Evolutionary conservation across 495 filamentous ascomycete genomes (phyloP).

Genomic region (Xylaria cubensis): DNA sequence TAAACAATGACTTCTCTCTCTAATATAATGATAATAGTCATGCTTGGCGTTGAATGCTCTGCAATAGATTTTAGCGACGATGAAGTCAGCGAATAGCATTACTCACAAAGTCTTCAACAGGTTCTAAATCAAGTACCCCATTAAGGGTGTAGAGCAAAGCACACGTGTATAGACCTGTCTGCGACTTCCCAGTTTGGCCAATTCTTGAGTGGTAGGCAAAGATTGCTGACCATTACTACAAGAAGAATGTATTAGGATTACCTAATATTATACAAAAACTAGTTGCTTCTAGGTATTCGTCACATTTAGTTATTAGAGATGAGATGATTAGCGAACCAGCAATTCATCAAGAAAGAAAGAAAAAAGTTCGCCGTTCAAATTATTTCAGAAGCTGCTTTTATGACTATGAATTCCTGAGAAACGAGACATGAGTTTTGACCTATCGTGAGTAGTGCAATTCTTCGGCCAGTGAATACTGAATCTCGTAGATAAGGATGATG

Average conservation of each 20-base stretch:
- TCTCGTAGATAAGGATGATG: neutral
- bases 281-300: neutral
- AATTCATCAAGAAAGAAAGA: neutral
- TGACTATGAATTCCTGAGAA: neutral
- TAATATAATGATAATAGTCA: neutral
- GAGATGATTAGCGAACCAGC: neutral
- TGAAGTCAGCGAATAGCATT: neutral
- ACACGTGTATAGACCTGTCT: neutral
- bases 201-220: neutral
- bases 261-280: neutral
- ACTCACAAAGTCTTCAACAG: neutral
- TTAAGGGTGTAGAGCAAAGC: neutral
- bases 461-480: neutral
- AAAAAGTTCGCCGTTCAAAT: neutral
- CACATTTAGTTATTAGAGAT: neutral
- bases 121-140: neutral
- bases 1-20: neutral
- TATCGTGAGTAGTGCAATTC: neutral
- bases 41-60: neutral
- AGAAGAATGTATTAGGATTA: constrained; percentile 3
- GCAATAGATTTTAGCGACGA: neutral
- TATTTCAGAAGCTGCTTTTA: neutral
- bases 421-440: neutral
- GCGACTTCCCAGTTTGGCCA: neutral
- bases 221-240: neutral